A percentile compares a stretch with the other conserved stretches of the same genome.
Evolutionary conservation across 108 stramenopile species (phyloP).

Genomic region (Epipyxis sp.): DNA sequence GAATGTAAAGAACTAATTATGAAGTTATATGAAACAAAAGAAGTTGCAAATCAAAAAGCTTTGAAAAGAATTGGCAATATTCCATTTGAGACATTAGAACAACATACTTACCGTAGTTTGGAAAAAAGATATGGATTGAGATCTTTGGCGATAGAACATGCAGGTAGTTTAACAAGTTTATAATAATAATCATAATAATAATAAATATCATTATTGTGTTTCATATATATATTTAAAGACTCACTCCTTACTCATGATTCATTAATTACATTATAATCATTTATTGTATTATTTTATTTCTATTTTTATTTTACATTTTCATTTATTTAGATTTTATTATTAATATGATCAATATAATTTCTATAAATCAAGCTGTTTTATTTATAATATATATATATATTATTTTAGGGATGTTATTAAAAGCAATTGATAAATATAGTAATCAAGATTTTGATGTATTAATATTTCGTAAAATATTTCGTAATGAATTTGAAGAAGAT

Average conservation of each 20-base stretch:
- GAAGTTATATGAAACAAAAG: conserved; percentile 9
- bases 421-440: not conserved
- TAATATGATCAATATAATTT: too few species aligned
- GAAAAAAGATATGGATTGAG: conserved; percentile 25
- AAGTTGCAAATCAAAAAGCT: conserved; percentile 8
- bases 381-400: too few species aligned
- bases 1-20: conserved; percentile 16
- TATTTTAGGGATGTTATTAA: not conserved
- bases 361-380: too few species aligned
- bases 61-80: not conserved
- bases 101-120: conserved; percentile 3
- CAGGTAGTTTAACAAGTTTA: too few species aligned
- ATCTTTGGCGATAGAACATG: conserved; percentile 13
- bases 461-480: conserved; percentile 39
- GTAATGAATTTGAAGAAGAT: conserved; percentile 48
- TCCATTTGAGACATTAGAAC: conserved; percentile 24
- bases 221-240: too few species aligned
- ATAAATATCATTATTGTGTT: too few species aligned
- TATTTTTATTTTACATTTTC: too few species aligned
- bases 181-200: too few species aligned
- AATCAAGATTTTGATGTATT: conserved; percentile 23
- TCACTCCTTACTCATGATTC: too few species aligned
- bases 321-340: too few species aligned
- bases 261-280: too few species aligned
- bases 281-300: too few species aligned